Evolutionary conservation across 305 asterid genomes (phyloP).

Genomic region (Euphrasia arctica): DNA sequence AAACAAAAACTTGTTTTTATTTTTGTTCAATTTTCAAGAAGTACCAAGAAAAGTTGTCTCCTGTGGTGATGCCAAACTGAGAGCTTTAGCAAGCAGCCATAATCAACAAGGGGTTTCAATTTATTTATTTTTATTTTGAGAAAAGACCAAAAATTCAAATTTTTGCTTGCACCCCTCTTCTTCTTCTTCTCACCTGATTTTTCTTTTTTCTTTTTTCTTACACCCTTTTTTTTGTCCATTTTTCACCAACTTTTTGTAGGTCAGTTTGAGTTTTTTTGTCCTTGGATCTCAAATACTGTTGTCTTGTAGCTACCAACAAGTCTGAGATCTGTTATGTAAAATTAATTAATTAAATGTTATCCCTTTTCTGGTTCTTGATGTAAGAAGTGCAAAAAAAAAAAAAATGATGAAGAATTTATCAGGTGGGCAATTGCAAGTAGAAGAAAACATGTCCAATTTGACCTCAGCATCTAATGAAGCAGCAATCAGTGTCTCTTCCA

Average conservation of each 20-base stretch:
- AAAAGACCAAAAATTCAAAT: slow-evolving; percentile 14
- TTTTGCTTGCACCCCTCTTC: not conserved
- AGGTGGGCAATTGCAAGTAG: slow-evolving; percentile 18
- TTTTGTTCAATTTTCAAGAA: slow-evolving; percentile 24
- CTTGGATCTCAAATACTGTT: slow-evolving; percentile 44
- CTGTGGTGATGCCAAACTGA: slow-evolving; percentile 70
- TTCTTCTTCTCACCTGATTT: slow-evolving; percentile 8
- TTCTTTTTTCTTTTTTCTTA: slow-evolving; percentile 16
- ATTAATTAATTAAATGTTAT: not conserved
- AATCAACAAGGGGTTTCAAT: slow-evolving; percentile 28
- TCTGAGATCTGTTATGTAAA: slow-evolving; percentile 34
- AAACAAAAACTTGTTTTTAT: not conserved
- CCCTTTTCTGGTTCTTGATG: slow-evolving; percentile 24
- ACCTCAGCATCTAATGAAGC: slow-evolving; percentile 80
- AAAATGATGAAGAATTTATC: slow-evolving; percentile 37
- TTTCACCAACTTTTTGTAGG: slow-evolving; percentile 43
- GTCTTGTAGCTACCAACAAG: slow-evolving; percentile 35
- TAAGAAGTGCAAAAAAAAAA: not conserved
- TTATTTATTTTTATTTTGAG: slow-evolving; percentile 8
- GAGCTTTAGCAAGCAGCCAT: slow-evolving; percentile 35
- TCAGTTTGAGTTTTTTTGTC: slow-evolving; percentile 45
- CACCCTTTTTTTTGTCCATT: slow-evolving; percentile 41
- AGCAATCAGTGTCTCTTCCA: slow-evolving; percentile 56
- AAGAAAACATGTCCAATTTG: slow-evolving; percentile 79
- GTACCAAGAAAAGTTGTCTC: slow-evolving; percentile 45